Evolutionary conservation across 805 yeast genomes (phyloP).

Genomic region (Lipomyces yamadae): DNA sequence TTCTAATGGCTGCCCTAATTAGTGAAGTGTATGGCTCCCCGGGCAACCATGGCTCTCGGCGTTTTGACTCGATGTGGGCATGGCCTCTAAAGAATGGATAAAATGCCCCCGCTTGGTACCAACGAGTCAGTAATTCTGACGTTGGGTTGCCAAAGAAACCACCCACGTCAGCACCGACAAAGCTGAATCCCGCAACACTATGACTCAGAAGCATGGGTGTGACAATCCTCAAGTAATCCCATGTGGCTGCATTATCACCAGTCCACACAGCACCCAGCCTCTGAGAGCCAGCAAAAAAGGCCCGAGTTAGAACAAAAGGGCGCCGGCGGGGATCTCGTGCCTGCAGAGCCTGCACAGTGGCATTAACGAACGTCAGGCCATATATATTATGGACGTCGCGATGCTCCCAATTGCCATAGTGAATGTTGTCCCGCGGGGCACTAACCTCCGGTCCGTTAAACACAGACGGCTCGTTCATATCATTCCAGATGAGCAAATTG

Average conservation of each 20-base stretch:
- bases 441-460: slow-evolving; percentile 95
- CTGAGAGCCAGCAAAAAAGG: slow-evolving; percentile 91
- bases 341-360: slow-evolving; percentile 70
- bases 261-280: slow-evolving; percentile 95
- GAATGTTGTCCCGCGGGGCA: slow-evolving; percentile 79
- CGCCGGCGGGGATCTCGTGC: slow-evolving; percentile 57
- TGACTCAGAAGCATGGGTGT: slow-evolving; percentile 86
- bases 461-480: slow-evolving; percentile 97
- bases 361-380: slow-evolving; percentile 79
- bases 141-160: slow-evolving; percentile 94
- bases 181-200: slow-evolving; percentile 85
- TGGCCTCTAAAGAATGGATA: slow-evolving; percentile 97
- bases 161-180: slow-evolving; percentile 95
- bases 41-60: slow-evolving; percentile 91
- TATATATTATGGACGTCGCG: slow-evolving; percentile 87
- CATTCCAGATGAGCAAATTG: slow-evolving; percentile 91
- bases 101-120: slow-evolving; percentile 97
- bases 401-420: slow-evolving; percentile 83
- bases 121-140: slow-evolving; percentile 77
- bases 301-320: slow-evolving; percentile 86
- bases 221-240: slow-evolving; percentile 83
- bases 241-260: slow-evolving; percentile 91
- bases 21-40: slow-evolving; percentile 72
- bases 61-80: slow-evolving; percentile 90
- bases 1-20: slow-evolving; percentile 70